Base-by-base conservation (phyloP, 768 basidiomycete genomes). In the Terana coerulea region DNA sequence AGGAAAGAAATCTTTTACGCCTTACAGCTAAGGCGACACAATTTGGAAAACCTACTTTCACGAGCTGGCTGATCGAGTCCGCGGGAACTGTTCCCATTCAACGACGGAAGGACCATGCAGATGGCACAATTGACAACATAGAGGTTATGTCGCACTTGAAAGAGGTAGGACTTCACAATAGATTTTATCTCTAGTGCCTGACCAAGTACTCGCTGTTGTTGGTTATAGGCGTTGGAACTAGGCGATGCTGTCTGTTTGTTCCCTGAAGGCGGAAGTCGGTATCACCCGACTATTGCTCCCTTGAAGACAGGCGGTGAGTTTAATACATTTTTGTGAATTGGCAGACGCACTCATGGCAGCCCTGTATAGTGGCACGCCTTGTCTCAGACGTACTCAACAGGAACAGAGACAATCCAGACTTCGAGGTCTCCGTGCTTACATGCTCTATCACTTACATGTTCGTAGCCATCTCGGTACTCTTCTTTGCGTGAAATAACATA, bases 21-120 rank as follows among this genome's bases (percentile, higher is more conserved):
- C 69, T 95, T 35, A 95, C 92, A 0, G 92, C 92, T 10, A 95
- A 95, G 63, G 79, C 89, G 34, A 90, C 91, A 0, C 86, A 88
- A 59, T 95, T 95, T 60, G 88, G 90, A 2, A 83, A 77, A 36
- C 78, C 66, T 57, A 94, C 90, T 2, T 91, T 95, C 66, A 91
- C 88, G 7, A 89, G 86, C 55, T 93, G 92, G 91, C 76, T 95
- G 17, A 91, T 95, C 44, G 90, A 93, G 65, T 83, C 84, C 15
- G 87, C 88, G 9, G 93, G 92, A 11, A 92, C 93, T 1, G 78
- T 95, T 2, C 92, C 92, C 1, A 79, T 95, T 37, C 79, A 84
- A 62, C 75, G 92, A 52, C 75, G 80, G 47, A 91, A 86, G 57
- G 92, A 95, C 61, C 78, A 75, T 58, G 55, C 56, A 0, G 79